phyloP scores from a whole-genome alignment of 441 rosid species.

The Raphanus hybrid region DNA sequence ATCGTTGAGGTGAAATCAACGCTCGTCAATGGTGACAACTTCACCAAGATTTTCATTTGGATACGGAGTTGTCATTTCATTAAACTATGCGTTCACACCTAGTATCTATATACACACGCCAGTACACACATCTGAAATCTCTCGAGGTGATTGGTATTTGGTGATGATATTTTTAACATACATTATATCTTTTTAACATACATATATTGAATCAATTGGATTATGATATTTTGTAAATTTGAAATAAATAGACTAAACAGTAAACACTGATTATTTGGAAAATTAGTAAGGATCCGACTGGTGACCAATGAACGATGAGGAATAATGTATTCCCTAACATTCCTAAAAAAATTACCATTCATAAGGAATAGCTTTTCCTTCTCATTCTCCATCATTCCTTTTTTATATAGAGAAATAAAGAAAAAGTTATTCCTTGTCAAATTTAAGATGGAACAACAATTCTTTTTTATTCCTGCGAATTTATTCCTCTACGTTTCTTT shows the following conservation, averaged over 20 bases:
- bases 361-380: too few species aligned
- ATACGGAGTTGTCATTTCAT: neutral
- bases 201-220: neutral
- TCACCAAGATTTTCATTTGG: neutral
- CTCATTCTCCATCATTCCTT: too few species aligned
- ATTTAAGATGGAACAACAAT: too few species aligned
- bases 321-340: too few species aligned
- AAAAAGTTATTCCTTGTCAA: too few species aligned
- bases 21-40: slow-evolving; percentile 18
- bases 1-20: neutral
- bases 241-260: neutral
- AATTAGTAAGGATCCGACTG: too few species aligned
- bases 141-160: neutral
- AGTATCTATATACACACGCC: neutral
- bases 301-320: too few species aligned
- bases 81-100: neutral
- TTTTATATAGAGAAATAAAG: too few species aligned
- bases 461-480: too few species aligned
- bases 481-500: too few species aligned
- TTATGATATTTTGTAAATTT: neutral
- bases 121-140: neutral
- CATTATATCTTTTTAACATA: neutral
- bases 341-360: too few species aligned
- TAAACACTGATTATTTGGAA: neutral
- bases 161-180: neutral